Evolutionary conservation across 169 alveolate species (phyloP), one percentile per base, ranked within the genome.

Genomic region (Eimeria sp.): DNA sequence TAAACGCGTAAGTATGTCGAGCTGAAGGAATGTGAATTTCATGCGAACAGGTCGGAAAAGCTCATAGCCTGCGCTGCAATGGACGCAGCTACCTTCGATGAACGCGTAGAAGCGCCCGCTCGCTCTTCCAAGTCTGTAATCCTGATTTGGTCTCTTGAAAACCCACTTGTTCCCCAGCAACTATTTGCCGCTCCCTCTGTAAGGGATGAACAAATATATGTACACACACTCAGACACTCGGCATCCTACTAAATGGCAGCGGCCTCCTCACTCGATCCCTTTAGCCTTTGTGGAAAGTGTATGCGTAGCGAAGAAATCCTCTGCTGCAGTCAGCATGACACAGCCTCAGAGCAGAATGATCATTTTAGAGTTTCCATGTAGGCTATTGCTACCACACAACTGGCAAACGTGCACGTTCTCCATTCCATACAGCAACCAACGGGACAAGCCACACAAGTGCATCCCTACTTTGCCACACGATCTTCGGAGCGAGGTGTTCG

Each of bases 11-110:
- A 70, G 22, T n/a, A 25, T 9, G 9, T 6, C 80, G n/a, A 70
- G 51, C 51, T 1, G 3, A 70, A 34, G 80, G n/a, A 70, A 9
- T 70, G 43, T 0, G 47, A 30, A 47, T 78, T 45, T 45, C 43
- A 3, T 78, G 88, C 63, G 75, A 54, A 14, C 89, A 90, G 95
- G 63, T 72, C 88, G 27, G 89, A 54, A 22, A 47, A 70, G 63
- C 82, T 90, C n/a, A 75, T 90, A 16, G 63, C 89, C 4, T 90
- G 84, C 57, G 89, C 95, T 10, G 63, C 65, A 43, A 75, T 90
- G 95, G 95, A 90, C 9, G 84, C 63, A 14, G 27, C 82, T 73
- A 34, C 89, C 45, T 90, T 90, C 61, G 95, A 90, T 51, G 95
- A 90, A 14, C 83, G 95, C 45, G 76, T 90, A n/a, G 95, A 75